These are phyloP conservation scores for Echria macrotheca DNA, from an alignment of 495 filamentous ascomycete genomes.

Conservation along the genomic window DNA sequence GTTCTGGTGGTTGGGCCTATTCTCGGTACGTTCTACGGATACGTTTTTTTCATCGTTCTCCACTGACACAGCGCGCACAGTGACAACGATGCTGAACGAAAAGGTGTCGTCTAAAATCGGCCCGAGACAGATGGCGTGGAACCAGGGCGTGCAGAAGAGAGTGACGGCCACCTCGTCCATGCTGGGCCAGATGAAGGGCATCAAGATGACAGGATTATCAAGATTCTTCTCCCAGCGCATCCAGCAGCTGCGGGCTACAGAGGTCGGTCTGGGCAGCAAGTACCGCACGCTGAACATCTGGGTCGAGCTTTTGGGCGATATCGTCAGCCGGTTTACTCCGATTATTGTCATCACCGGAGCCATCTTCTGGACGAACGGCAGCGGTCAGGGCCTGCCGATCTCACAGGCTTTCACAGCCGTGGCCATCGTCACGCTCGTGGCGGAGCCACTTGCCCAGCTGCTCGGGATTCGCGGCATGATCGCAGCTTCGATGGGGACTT, in stretches of 20 bases:
- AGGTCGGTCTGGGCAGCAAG: conserved; percentile 20
- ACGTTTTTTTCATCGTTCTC: too few relatives aligned
- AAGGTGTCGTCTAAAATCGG: conserved; percentile 11
- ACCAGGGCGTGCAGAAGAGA: conserved; percentile 29
- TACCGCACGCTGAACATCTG: conserved; percentile 10
- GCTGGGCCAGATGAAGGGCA: conserved; percentile 31
- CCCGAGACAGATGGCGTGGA: conserved; percentile 26
- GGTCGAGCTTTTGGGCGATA: background rate
- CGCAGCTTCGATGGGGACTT: background rate
- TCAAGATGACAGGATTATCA: conserved; percentile 34
- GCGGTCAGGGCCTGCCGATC: background rate
- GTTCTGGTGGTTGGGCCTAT: conserved; percentile 12
- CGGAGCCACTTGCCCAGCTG: background rate
- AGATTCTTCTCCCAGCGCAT: conserved; percentile 15
- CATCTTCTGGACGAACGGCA: background rate
- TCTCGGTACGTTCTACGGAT: conserved; percentile 9
- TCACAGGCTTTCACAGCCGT: background rate
- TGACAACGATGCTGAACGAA: conserved; percentile 10
- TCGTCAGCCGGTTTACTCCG: background rate
- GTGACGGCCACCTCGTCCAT: conserved; percentile 23
- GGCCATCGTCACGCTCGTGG: background rate
- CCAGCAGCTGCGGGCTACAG: conserved; percentile 16
- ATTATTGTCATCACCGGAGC: conserved; percentile 1
- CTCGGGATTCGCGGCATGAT: background rate
- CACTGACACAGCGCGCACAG: too few relatives aligned